Conservation (phyloP, 371 early-diverging fungal genomes). For the Lichtheimia ornata region DNA sequence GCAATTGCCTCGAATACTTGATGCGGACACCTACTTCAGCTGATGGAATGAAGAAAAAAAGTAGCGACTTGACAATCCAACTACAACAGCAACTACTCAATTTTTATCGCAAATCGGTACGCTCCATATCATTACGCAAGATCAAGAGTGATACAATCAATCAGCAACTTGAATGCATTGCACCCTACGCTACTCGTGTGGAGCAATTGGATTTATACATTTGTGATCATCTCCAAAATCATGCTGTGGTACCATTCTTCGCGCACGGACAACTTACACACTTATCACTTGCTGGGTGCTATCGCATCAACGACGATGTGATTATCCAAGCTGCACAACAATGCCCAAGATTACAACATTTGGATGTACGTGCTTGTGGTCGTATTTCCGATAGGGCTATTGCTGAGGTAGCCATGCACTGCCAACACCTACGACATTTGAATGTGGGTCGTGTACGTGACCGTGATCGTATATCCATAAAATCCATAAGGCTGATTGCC, state of each 20-base stretch:
- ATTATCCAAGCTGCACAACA: constrained; percentile 42
- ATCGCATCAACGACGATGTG: constrained; percentile 49
- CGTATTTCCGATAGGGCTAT: constrained; percentile 54
- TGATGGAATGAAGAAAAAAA: neutral
- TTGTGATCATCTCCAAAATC: constrained; percentile 32
- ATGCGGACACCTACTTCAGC: neutral
- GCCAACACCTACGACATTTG: constrained; percentile 51
- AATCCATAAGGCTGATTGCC: constrained; percentile 52
- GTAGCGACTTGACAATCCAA: neutral
- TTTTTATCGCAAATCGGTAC: constrained; percentile 14
- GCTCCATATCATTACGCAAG: constrained; percentile 39
- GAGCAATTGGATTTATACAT: constrained; percentile 43
- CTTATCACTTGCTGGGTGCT: constrained; percentile 58
- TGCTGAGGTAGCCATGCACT: constrained; percentile 45
- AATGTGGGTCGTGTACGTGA: constrained; percentile 61
- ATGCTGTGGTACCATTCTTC: constrained; percentile 28
- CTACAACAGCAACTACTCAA: neutral
- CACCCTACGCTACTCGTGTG: constrained; percentile 21
- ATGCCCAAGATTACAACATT: constrained; percentile 46
- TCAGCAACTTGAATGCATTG: constrained; percentile 30
- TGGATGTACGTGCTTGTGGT: constrained; percentile 62
- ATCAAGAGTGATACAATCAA: constrained; percentile 37
- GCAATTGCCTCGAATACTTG: constrained; percentile 1
- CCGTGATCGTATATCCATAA: constrained; percentile 46
- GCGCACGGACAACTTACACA: constrained; percentile 33